A percentile compares a stretch with the other conserved stretches of the same genome.
Evolutionary conservation across 345 rosid genomes (phyloP).

Genomic region (Toxicodendron radicans): DNA sequence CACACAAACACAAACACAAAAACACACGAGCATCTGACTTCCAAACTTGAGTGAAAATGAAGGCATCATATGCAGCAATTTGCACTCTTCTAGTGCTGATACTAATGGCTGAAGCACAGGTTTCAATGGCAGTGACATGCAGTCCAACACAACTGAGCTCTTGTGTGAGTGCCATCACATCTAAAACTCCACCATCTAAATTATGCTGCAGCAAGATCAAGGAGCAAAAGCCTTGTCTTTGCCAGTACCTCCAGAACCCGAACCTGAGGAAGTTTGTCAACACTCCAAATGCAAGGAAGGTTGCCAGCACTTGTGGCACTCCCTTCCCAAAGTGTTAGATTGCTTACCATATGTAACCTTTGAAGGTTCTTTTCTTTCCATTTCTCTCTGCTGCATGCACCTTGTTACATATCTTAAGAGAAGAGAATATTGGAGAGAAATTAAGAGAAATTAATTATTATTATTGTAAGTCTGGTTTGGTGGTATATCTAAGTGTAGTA

Average conservation of each 20-base stretch:
- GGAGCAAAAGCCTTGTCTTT: conserved; percentile 89
- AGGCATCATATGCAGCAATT: conserved; percentile 40
- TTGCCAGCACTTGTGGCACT: conserved; percentile 78
- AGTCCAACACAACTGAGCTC: conserved; percentile 77
- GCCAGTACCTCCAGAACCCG: conserved; percentile 80
- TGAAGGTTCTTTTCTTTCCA: conserved; percentile 9
- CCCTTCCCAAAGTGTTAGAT: conserved; percentile 83
- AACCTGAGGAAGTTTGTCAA: conserved; percentile 63
- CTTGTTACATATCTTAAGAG: neutral
- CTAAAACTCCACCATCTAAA: conserved; percentile 61
- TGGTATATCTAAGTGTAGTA: conserved; percentile 6
- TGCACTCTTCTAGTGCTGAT: conserved; percentile 40
- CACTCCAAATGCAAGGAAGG: conserved; percentile 88
- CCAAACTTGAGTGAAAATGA: conserved; percentile 30
- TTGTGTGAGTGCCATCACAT: conserved; percentile 74
- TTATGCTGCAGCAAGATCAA: conserved; percentile 77
- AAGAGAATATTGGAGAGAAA: conserved; percentile 3
- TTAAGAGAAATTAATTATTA: neutral
- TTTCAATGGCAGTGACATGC: conserved; percentile 71
- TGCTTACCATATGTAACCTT: neutral
- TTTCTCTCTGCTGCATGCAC: conserved; percentile 12
- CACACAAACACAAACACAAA: conserved; percentile 8
- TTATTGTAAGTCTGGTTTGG: conserved; percentile 14
- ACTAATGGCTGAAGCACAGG: conserved; percentile 39
- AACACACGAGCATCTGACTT: neutral